phyloP scores from a whole-genome alignment of 2,329 filamentous ascomycete genomes.

The Curvularia verruculosa region DNA sequence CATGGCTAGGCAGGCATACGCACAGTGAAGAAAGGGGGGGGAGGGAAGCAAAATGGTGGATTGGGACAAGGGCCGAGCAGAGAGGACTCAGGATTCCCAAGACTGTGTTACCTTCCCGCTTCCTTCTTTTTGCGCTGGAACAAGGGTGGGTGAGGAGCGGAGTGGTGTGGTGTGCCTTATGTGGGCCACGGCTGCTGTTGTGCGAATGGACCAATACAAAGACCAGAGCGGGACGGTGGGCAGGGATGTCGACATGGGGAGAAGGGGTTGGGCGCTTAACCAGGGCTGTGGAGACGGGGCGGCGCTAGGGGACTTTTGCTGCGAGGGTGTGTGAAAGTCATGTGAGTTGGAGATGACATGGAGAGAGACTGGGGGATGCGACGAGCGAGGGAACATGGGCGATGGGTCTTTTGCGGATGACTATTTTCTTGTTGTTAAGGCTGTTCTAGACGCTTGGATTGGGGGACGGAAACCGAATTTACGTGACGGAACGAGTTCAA shows the following conservation, averaged over 20 bases:
- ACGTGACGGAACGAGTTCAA: too few species aligned
- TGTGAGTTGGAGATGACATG: background rate
- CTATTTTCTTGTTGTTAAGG: background rate
- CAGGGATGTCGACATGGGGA: conserved; percentile 12
- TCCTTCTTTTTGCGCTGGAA: background rate
- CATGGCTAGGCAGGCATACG: background rate
- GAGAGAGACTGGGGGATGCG: background rate
- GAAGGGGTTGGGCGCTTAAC: conserved; percentile 21
- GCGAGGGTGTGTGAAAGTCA: background rate
- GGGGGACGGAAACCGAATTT: too few species aligned
- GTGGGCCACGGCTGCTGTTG: background rate
- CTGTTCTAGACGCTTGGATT: background rate
- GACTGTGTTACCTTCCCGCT: background rate
- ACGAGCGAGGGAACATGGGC: background rate
- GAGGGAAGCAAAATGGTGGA: background rate
- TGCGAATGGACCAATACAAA: conserved; percentile 26
- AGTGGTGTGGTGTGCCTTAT: background rate
- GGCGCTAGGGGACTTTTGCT: conserved; percentile 9
- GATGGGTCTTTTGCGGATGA: background rate
- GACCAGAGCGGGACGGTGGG: conserved; percentile 10
- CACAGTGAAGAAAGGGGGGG: background rate
- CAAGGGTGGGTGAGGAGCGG: background rate
- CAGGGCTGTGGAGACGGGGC: conserved; percentile 17
- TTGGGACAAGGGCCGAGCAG: too few species aligned
- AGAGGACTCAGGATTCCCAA: background rate